Conservation (phyloP, 1,139 yeast genomes). For the Petasospora fabianii region DNA sequence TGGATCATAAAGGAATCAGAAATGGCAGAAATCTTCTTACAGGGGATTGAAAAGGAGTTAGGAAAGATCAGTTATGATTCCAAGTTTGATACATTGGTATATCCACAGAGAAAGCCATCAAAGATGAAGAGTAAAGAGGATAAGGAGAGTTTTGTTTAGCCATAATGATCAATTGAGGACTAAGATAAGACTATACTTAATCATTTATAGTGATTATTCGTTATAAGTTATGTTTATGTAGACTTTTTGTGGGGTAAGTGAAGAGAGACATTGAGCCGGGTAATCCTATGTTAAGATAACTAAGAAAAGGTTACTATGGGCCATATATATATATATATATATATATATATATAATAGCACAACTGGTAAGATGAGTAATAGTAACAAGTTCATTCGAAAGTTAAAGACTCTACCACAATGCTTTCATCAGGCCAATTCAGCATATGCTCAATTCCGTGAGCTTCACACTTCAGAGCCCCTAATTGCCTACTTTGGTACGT, state of each 20-base stretch:
- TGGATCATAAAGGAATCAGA: slow-evolving; percentile 50
- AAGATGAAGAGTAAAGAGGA: slow-evolving; percentile 23
- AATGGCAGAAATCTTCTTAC: slow-evolving; percentile 12
- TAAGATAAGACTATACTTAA: too few relatives aligned
- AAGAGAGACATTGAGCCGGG: too few relatives aligned
- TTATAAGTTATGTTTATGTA: too few relatives aligned
- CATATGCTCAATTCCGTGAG: slow-evolving; percentile 2
- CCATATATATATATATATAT: too few relatives aligned
- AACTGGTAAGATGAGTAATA: background rate
- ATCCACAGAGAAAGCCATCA: slow-evolving; percentile 27
- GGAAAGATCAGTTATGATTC: slow-evolving; percentile 28
- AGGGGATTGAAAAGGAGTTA: slow-evolving; percentile 26
- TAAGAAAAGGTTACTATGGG: too few relatives aligned
- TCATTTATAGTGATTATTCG: too few relatives aligned
- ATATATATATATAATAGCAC: too few relatives aligned
- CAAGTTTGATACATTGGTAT: slow-evolving; percentile 28
- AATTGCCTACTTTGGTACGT: slow-evolving; percentile 5
- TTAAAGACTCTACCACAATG: background rate
- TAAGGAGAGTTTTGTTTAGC: slow-evolving; percentile 18
- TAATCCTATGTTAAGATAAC: too few relatives aligned
- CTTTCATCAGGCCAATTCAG: slow-evolving; percentile 4
- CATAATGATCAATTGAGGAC: too few relatives aligned
- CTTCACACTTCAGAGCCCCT: slow-evolving; percentile 1
- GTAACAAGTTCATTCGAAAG: background rate
- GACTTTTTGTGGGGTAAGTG: too few relatives aligned